These are phyloP conservation scores for Candida ortonii DNA, from an alignment of 805 yeast genomes.

Conservation along the genomic window DNA sequence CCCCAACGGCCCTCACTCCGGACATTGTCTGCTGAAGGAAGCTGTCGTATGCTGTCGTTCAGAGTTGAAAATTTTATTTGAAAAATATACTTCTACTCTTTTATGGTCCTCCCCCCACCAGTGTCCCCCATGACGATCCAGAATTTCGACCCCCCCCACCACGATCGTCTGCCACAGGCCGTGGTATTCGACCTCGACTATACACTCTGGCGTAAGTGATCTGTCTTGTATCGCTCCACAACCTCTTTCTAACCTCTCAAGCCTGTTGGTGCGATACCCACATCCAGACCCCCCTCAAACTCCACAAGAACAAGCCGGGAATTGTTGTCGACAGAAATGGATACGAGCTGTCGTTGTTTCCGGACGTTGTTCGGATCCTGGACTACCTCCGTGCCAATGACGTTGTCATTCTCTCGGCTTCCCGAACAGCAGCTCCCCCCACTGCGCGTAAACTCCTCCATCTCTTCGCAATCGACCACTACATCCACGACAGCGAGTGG, in stretches of 20 bases:
- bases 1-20: no score
- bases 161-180: slow-evolving; percentile 38
- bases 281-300: slow-evolving; percentile 50
- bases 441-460: slow-evolving; percentile 65
- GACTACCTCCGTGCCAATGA: slow-evolving; percentile 44
- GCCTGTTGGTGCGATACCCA: slow-evolving; percentile 79
- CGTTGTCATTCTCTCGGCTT: slow-evolving; percentile 64
- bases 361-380: slow-evolving; percentile 66
- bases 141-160: background rate
- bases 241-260: slow-evolving; percentile 7
- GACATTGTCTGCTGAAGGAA: no score
- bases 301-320: slow-evolving; percentile 26
- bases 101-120: no score
- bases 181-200: slow-evolving; percentile 76
- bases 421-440: slow-evolving; percentile 76
- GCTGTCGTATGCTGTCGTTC: no score
- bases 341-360: slow-evolving; percentile 53
- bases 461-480: slow-evolving; percentile 46
- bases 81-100: slow-evolving; percentile 1
- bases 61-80: slow-evolving; percentile 3
- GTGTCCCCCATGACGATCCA: no score
- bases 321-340: slow-evolving; percentile 54
- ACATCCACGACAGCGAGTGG: slow-evolving; percentile 64
- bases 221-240: background rate
- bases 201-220: slow-evolving; percentile 66